Evolutionary conservation across 2,329 filamentous ascomycete species (phyloP), one percentile per base, ranked within the genome.

Genomic region (Geosmithia morbida): DNA sequence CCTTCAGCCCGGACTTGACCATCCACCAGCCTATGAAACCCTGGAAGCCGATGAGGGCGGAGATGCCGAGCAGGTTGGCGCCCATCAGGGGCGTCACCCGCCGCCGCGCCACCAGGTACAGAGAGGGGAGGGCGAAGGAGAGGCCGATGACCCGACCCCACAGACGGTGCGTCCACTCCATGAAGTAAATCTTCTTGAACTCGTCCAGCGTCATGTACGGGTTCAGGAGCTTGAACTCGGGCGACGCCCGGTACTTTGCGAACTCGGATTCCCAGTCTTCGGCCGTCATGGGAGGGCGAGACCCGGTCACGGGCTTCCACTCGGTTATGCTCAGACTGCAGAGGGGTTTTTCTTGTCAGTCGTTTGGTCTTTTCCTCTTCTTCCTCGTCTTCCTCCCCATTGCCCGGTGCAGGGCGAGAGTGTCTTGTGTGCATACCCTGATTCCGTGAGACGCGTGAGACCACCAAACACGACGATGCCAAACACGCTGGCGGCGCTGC

Each of bases 1-100:
- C 92, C 62, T 90, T 94, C 52, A 98, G 72, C 2, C 92, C 92
- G 11, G 86, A 94, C 66, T 94, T 94, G 56, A 98, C 92, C 92
- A 98, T 98, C 88, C 92, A 98, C 92, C 92, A 98, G 48, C 92
- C 92, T 53, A 98, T 82, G 58, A 92, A 78, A 43, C 92, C 92
- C 64, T 98, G 92, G 64, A 95, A 92, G 48, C 87, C 92, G 57
- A 98, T 96, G 56, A 97, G 72, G 45, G 75, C 79, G 42, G 87
- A 86, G 52, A 98, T 97, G 13, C 88, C 90, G 41, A 79, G 68
- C 14, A 98, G 72, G 52, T 85, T 83, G 55, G 72, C 62, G 16
- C 87, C 81, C 82, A 95, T 94, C 47, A 77, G 79, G 46, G 72
- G 72, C 20, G 86, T 85, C 43, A 97, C 89, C 51, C 79, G 79